Conservation (phyloP, 2,329 filamentous ascomycete species). For the Botrytis cinerea region DNA sequence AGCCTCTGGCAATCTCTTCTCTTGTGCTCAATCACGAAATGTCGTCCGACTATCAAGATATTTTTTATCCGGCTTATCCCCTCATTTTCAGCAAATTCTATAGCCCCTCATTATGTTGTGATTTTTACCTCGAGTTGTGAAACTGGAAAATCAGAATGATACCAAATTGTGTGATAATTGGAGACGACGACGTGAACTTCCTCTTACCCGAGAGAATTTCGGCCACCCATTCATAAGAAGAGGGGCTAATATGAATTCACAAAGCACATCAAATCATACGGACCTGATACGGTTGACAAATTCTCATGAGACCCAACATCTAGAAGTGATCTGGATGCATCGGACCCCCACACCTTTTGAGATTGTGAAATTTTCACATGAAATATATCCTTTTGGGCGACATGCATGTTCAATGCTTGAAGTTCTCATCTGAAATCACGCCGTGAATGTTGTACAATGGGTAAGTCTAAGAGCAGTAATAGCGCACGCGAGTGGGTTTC, state of each 20-base stretch:
- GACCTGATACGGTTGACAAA: neutral
- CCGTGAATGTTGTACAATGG: neutral
- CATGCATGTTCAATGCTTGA: constrained; percentile 2
- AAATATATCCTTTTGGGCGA: constrained; percentile 1
- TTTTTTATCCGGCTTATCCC: neutral
- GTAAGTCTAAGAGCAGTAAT: neutral
- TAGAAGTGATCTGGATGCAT: neutral
- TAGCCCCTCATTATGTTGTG: neutral
- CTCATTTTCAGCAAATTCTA: neutral
- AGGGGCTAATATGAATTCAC: neutral
- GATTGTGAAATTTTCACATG: neutral
- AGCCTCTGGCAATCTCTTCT: neutral
- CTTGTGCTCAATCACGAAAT: neutral
- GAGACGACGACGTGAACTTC: neutral
- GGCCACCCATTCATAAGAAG: neutral
- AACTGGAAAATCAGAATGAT: neutral
- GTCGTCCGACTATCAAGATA: neutral
- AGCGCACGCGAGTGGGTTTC: constrained; percentile 14
- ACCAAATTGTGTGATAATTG: constrained; percentile 2
- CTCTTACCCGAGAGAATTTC: neutral
- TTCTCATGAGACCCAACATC: neutral
- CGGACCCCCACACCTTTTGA: constrained; percentile 1
- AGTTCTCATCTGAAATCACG: neutral
- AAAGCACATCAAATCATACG: neutral
- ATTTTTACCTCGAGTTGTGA: constrained; percentile 3